phyloP scores from a whole-genome alignment of 2,329 filamentous ascomycete genomes.

The Elsinoe fawcettii region DNA sequence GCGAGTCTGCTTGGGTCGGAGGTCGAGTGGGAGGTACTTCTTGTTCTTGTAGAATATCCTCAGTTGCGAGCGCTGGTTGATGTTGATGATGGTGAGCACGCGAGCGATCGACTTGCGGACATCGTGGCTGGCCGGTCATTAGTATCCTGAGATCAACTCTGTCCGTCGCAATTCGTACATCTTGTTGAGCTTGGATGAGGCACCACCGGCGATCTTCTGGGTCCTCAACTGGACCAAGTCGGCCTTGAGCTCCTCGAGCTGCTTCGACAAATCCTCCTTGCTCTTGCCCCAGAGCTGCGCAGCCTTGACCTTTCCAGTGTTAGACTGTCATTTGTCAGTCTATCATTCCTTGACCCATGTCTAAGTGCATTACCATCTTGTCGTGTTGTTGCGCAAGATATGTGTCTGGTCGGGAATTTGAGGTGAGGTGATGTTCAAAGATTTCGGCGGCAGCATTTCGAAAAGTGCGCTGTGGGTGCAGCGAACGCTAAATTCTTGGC shows the following conservation, averaged over 20 bases:
- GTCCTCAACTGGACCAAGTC: slow-evolving; percentile 95
- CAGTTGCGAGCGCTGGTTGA: slow-evolving; percentile 96
- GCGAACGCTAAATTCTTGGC: slow-evolving; percentile 13
- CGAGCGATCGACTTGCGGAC: slow-evolving; percentile 99
- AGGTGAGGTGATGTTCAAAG: slow-evolving; percentile 13
- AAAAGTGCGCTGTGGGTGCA: slow-evolving; percentile 16
- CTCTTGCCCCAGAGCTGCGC: slow-evolving; percentile 96
- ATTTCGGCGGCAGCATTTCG: slow-evolving; percentile 13
- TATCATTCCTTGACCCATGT: slow-evolving; percentile 19
- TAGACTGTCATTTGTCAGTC: slow-evolving; percentile 26
- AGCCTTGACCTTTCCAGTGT: slow-evolving; percentile 78
- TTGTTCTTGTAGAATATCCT: slow-evolving; percentile 99
- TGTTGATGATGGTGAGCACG: slow-evolving; percentile 98
- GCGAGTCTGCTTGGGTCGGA: slow-evolving; percentile 96
- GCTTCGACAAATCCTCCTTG: slow-evolving; percentile 97
- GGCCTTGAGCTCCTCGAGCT: slow-evolving; percentile 88
- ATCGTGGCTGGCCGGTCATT: slow-evolving; percentile 63
- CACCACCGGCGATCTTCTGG: slow-evolving; percentile 92
- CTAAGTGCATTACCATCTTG: slow-evolving; percentile 20
- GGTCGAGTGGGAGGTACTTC: slow-evolving; percentile 98
- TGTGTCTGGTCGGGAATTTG: slow-evolving; percentile 5
- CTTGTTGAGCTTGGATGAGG: slow-evolving; percentile 91
- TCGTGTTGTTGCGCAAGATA: slow-evolving; percentile 14
- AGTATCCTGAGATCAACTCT: neutral
- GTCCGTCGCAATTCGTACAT: slow-evolving; percentile 58